Conservation (phyloP, 164 flowering plant species). For the Litsea cubeba region DNA sequence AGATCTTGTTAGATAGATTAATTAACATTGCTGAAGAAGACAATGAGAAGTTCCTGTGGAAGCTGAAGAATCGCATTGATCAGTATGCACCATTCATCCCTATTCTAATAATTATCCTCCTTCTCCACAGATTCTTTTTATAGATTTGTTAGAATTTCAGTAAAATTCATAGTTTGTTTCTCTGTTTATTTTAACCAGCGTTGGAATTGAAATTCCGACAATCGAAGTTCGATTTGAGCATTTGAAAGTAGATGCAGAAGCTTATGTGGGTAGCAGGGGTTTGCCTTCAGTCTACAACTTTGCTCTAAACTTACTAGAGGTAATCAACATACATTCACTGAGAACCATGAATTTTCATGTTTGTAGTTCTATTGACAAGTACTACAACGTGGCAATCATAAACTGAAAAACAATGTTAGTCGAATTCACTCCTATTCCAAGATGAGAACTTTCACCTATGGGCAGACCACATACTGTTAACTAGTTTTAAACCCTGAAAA, state of each 20-base stretch:
- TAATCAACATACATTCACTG: background rate
- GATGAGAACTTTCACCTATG: too few relatives aligned
- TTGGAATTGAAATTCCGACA: conserved; percentile 71
- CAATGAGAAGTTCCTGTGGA: conserved; percentile 78
- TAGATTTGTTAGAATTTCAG: background rate
- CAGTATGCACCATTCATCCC: conserved; percentile 30
- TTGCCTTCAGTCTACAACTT: conserved; percentile 67
- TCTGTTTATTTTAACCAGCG: conserved; percentile 32
- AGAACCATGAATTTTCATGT: too few relatives aligned
- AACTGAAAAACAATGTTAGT: too few relatives aligned
- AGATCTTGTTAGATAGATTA: conserved; percentile 61
- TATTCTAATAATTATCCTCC: background rate
- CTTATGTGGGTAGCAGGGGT: conserved; percentile 62
- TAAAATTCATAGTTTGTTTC: background rate
- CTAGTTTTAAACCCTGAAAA: too few relatives aligned
- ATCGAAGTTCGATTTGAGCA: conserved; percentile 81
- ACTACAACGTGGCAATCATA: too few relatives aligned
- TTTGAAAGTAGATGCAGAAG: conserved; percentile 67
- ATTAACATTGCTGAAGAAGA: conserved; percentile 85
- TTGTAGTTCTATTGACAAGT: background rate
- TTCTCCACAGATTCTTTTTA: background rate
- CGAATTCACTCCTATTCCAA: too few relatives aligned
- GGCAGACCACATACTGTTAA: too few relatives aligned
- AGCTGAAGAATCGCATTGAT: conserved; percentile 66
- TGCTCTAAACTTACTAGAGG: conserved; percentile 8